Evolutionary conservation across 257 asterid genomes (phyloP), one percentile per base, ranked within the genome.

Genomic region (Dorcoceras hygrometricum): DNA sequence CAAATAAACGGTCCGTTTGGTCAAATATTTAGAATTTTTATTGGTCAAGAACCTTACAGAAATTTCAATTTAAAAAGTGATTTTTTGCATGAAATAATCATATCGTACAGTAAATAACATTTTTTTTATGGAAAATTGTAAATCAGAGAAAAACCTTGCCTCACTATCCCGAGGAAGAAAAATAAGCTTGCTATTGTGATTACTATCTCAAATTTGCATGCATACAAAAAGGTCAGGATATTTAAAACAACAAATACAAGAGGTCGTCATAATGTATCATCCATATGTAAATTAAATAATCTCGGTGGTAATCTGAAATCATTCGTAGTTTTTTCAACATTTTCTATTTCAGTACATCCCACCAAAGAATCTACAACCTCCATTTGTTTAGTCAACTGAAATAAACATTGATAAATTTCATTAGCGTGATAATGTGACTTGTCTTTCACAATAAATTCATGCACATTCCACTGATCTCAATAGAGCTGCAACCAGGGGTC

Each of bases 401-500:
- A 32, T 76, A 87, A 73, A 75, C 94, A 87, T 26, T 78, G 72
- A 16, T 85, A 73, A 25, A 87, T 84, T 71, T 80, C 67, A 23
- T 80, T 55, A 0, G 73, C 66, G 23, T 58, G 83, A 59, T 78
- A 70, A 71, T 87, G 91, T 0, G 78, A 83, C 77, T 81, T 79
- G 53, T 89, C 95, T 71, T 79, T 73, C 5, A 87, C 89, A 32
- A 81, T 68, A 57, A 89, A 89, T 80, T 86, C 97, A 36, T 65
- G 70, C 62, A 82, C 62, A 61, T 81, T 18, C 91, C 97, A 59
- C 82, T 59, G 56, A 90, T 84, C 68, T 83, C 95, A 62, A 87
- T 83, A 53, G 97, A 85, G 86, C 95, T 87, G 68, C 91, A 90
- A 65, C 97, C 97, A 25, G 96, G 97, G 23, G 80, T 81, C 74